These are phyloP conservation scores for Vitis riparia DNA, from an alignment of 164 flowering plant species.

Conservation along the genomic window DNA sequence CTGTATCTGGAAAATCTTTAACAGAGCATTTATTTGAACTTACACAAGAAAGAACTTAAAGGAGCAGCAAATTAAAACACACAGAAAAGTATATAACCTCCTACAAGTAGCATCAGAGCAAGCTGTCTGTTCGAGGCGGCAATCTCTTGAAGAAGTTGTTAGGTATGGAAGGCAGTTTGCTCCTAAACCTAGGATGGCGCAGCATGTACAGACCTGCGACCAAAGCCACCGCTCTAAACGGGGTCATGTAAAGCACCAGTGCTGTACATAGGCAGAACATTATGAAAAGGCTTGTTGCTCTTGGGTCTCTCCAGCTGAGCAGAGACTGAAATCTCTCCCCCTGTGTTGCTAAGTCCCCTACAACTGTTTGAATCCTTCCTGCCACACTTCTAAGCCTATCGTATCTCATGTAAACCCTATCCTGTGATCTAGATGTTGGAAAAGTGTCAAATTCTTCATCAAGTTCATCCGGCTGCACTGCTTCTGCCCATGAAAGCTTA, in stretches of 20 bases:
- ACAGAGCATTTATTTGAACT: too few species aligned
- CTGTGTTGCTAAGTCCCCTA: slow-evolving; percentile 63
- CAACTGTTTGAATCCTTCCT: slow-evolving; percentile 61
- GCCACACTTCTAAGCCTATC: slow-evolving; percentile 59
- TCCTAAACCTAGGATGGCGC: slow-evolving; percentile 65
- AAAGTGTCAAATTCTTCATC: slow-evolving; percentile 67
- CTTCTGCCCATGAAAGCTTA: slow-evolving; percentile 59
- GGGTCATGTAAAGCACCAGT: slow-evolving; percentile 50
- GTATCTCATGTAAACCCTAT: slow-evolving; percentile 47
- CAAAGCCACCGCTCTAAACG: slow-evolving; percentile 54
- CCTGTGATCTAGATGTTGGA: slow-evolving; percentile 46
- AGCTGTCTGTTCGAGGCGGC: slow-evolving; percentile 51
- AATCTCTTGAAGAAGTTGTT: slow-evolving; percentile 73
- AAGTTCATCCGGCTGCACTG: slow-evolving; percentile 52
- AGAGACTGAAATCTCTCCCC: slow-evolving; percentile 61
- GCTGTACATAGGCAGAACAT: slow-evolving; percentile 47
- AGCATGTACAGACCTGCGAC: slow-evolving; percentile 52
- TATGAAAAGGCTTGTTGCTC: slow-evolving; percentile 53
- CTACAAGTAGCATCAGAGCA: slow-evolving; percentile 8
- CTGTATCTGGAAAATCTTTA: too few species aligned
- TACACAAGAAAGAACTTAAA: too few species aligned
- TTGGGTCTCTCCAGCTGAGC: slow-evolving; percentile 63
- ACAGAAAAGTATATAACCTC: too few species aligned
- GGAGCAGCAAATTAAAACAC: too few species aligned
- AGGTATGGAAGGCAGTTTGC: slow-evolving; percentile 71